phyloP scores from a whole-genome alignment of 257 asterid genomes.

The Ilex asprella region DNA sequence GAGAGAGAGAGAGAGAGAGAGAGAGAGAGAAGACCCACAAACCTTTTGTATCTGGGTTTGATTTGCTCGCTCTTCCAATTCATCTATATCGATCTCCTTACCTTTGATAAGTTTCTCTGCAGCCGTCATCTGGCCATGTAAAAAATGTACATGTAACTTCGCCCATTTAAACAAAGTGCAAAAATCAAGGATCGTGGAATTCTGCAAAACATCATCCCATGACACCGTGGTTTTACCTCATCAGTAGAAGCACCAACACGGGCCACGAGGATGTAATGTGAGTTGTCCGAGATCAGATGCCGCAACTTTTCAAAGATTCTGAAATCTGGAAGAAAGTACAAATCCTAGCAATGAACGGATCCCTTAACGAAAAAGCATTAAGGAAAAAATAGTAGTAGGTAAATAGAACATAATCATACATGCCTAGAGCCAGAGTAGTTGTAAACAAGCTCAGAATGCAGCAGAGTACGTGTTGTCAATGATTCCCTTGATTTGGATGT shows the following conservation, averaged over 20 bases:
- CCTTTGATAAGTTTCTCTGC: slow-evolving; percentile 61
- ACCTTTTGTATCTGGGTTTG: slow-evolving; percentile 84
- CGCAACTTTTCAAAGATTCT: too few relatives aligned
- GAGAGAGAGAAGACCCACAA: neutral
- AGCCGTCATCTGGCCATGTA: slow-evolving; percentile 36
- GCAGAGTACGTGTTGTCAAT: slow-evolving; percentile 70
- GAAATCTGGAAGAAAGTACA: too few relatives aligned
- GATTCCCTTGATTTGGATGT: slow-evolving; percentile 70
- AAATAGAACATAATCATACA: slow-evolving; percentile 25
- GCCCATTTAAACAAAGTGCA: neutral
- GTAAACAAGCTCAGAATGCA: slow-evolving; percentile 91
- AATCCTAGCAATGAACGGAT: neutral
- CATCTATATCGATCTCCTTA: slow-evolving; percentile 60
- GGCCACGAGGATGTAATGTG: slow-evolving; percentile 74
- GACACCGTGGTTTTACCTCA: slow-evolving; percentile 44
- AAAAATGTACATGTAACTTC: neutral
- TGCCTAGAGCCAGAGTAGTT: slow-evolving; percentile 93
- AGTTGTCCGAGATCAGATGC: slow-evolving; percentile 29
- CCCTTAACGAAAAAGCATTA: too few relatives aligned
- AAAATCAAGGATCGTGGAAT: neutral
- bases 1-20: neutral
- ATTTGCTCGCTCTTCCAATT: slow-evolving; percentile 58
- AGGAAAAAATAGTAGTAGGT: too few relatives aligned
- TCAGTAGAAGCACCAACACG: slow-evolving; percentile 70
- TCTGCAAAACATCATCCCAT: neutral